phyloP scores from a whole-genome alignment of 257 asterid genomes.

The Lycium barbarum region DNA sequence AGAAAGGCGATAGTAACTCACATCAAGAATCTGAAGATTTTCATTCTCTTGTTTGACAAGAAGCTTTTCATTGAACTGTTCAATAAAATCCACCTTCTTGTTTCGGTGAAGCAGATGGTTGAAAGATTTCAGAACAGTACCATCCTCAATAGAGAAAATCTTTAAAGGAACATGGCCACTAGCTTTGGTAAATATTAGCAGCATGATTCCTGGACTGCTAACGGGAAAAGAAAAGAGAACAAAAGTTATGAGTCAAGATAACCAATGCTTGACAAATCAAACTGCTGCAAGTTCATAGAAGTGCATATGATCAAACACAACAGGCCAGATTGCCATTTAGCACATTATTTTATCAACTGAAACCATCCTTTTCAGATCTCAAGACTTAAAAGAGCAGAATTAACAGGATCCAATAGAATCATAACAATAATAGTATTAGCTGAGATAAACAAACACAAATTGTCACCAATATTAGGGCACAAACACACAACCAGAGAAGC shows the following conservation, averaged over 20 bases:
- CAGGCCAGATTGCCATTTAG: slow-evolving; percentile 18
- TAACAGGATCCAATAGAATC: neutral
- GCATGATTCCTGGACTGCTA: slow-evolving; percentile 92
- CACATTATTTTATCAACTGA: neutral
- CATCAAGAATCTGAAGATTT: slow-evolving; percentile 45
- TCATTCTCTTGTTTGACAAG: slow-evolving; percentile 60
- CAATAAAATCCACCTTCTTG: slow-evolving; percentile 43
- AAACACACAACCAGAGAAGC: neutral
- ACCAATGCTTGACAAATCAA: neutral
- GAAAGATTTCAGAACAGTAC: slow-evolving; percentile 66
- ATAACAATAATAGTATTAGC: neutral
- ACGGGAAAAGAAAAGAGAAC: slow-evolving; percentile 16
- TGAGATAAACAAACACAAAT: neutral
- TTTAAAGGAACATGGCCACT: slow-evolving; percentile 80
- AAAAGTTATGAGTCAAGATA: neutral
- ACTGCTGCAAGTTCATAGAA: neutral
- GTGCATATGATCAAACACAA: neutral
- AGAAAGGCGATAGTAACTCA: slow-evolving; percentile 25
- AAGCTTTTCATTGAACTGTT: slow-evolving; percentile 83
- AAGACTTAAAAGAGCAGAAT: slow-evolving; percentile 21
- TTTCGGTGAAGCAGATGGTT: slow-evolving; percentile 41
- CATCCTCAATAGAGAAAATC: slow-evolving; percentile 95
- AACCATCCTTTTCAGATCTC: slow-evolving; percentile 13
- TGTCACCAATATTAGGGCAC: neutral
- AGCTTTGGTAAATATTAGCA: slow-evolving; percentile 73